A percentile compares a stretch with the other conserved stretches of the same genome.
Conservation (phyloP, 495 filamentous ascomycete genomes). For the Tuber melanosporum region DNA sequence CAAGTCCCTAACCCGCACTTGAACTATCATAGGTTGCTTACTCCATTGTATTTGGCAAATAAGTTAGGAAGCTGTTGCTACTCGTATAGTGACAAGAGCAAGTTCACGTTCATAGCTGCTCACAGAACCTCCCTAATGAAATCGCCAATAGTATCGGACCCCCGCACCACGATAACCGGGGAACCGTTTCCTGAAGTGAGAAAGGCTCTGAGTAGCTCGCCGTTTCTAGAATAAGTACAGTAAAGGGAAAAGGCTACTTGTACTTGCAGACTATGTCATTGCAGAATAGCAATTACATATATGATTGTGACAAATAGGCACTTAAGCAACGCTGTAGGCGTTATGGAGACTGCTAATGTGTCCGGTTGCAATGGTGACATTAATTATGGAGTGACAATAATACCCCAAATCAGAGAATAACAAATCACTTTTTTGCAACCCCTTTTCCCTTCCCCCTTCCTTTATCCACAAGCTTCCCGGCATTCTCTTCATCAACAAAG, state of each 20-base stretch:
- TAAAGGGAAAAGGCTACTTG: neutral
- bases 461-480: constrained; percentile 40
- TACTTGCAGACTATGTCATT: neutral
- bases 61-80: too few species aligned
- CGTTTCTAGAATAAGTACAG: neutral
- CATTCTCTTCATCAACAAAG: constrained; percentile 57
- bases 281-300: neutral
- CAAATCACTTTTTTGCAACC: constrained; percentile 10
- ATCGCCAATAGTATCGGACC: neutral
- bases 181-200: neutral
- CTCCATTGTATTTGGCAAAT: too few species aligned
- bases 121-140: too few species aligned
- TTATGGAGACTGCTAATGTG: neutral
- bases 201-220: neutral
- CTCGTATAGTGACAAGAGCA: too few species aligned
- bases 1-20: too few species aligned
- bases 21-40: too few species aligned
- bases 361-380: neutral
- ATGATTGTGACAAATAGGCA: neutral
- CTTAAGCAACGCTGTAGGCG: neutral
- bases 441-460: constrained; percentile 13
- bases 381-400: neutral
- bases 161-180: too few species aligned
- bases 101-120: too few species aligned
- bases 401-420: neutral